A percentile compares a stretch with the other conserved stretches of the same genome.
Evolutionary conservation across 352 stramenopile species (phyloP).

Genomic region (Phytophthora boehmeriae): DNA sequence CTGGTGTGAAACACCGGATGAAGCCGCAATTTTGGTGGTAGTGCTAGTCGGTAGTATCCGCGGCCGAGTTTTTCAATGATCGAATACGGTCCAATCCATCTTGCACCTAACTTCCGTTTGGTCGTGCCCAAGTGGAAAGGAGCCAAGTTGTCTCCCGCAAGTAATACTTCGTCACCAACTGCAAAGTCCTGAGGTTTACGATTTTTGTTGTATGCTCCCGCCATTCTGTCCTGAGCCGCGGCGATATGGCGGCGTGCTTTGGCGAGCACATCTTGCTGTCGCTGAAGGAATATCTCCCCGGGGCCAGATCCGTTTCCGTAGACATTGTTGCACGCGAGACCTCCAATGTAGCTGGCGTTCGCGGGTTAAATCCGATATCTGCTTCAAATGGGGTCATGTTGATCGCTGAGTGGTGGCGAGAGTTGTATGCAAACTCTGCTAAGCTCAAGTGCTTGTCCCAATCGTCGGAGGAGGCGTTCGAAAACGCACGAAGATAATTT

Average conservation of each 20-base stretch:
- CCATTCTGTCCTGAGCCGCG: not conserved
- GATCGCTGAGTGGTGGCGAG: conserved; percentile 6
- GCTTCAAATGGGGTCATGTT: conserved; percentile 9
- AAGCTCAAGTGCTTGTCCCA: conserved; percentile 1
- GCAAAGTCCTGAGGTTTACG: not conserved
- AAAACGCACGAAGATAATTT: not conserved
- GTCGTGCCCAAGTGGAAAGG: not conserved
- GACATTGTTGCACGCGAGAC: not conserved
- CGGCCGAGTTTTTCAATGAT: not conserved
- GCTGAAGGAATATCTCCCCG: not conserved
- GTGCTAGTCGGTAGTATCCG: conserved; percentile 3
- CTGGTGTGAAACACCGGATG: conserved; percentile 2
- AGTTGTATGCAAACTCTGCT: conserved; percentile 12
- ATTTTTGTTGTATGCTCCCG: not conserved
- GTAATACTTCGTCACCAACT: not conserved
- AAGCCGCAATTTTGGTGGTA: not conserved
- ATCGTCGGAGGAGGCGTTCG: not conserved
- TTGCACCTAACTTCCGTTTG: not conserved
- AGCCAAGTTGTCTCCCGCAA: not conserved
- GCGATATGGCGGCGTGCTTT: not conserved
- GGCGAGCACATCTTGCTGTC: not conserved
- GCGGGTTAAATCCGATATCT: conserved; percentile 3
- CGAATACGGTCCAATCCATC: not conserved
- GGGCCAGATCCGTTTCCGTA: not conserved
- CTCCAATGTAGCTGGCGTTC: not conserved